Evolutionary conservation across 371 early-diverging fungal genomes (phyloP), one percentile per base, ranked within the genome.

Genomic region (Entomophthora muscae): DNA sequence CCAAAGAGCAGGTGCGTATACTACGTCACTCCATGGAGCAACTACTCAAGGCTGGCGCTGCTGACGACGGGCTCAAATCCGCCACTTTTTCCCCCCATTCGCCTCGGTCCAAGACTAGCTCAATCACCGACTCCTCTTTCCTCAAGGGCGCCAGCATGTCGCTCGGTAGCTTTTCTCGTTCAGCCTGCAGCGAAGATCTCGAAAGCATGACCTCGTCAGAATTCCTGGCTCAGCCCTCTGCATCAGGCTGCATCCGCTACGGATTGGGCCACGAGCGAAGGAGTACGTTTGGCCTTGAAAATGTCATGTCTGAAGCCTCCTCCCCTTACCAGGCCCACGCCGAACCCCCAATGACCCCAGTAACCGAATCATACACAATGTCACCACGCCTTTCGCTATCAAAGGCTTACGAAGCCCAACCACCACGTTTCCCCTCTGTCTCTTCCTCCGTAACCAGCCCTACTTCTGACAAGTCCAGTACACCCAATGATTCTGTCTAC

Each of bases 21-120:
- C 28, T 55, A 55, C 55, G 55, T 26, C 5, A n/a, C 28, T 24
- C 55, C 28, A 55, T 55, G 55, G 55, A 55, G 28, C 55, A 55
- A 26, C 55, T 55, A 5, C 28, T 55, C 24, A 55, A 55, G 28
- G 55, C 55, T 12, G 55, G 55, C 7, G 55, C 21, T 55, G 55
- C 24, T 26, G 55, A 55, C 55, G 55, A 55, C 55, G n/a, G n/a
- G n/a, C n/a, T n/a, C n/a, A n/a, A n/a, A n/a, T 21, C 55, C 10
- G 10, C 28, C 28, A 10, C 24, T 21, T 55, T 55, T 27, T 12
- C 55, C 22, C 22, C 22, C 55, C 55, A 21, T 21, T 21, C 42
- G 10, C 5, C 55, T 26, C 55, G 26, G 22, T 55, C 28, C 55
- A 55, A 55, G 10, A 24, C 55, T 10, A 3, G 12, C 55, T 12